A percentile compares a stretch with the other conserved stretches of the same genome.
Conservation (phyloP, 768 basidiomycete species). For the Russula sp. region DNA sequence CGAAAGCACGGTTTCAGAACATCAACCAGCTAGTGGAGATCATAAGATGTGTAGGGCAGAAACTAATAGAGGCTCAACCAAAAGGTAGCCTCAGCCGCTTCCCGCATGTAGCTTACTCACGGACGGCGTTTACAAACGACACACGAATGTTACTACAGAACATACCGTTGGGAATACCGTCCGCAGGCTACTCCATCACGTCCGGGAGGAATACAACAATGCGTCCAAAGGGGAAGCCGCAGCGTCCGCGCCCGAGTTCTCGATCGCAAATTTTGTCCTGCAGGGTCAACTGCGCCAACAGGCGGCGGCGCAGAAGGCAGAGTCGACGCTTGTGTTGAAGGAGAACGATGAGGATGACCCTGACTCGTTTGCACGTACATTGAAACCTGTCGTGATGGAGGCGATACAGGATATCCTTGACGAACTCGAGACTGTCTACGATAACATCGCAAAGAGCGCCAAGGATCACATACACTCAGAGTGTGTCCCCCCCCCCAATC, state of each 20-base stretch:
- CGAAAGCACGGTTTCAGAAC: conserved; percentile 77
- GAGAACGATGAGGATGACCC: conserved; percentile 72
- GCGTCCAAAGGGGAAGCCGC: conserved; percentile 47
- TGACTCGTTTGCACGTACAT: conserved; percentile 63
- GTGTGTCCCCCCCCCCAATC: conserved; percentile 56
- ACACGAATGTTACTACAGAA: conserved; percentile 41
- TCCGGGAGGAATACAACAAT: conserved; percentile 91
- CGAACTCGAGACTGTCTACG: conserved; percentile 92
- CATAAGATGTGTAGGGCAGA: conserved; percentile 71
- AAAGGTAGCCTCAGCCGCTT: conserved; percentile 54
- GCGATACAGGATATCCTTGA: conserved; percentile 95
- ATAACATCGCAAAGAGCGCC: conserved; percentile 89
- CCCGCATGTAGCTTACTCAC: neutral
- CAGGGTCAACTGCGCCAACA: conserved; percentile 62
- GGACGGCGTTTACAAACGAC: conserved; percentile 4
- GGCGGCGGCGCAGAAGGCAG: conserved; percentile 37
- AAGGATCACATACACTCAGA: conserved; percentile 98
- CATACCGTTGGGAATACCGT: conserved; percentile 94
- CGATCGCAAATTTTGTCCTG: conserved; percentile 78
- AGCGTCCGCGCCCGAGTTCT: conserved; percentile 40
- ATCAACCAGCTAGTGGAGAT: conserved; percentile 78
- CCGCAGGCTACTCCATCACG: conserved; percentile 85
- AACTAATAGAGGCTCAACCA: conserved; percentile 84
- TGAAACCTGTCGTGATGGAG: conserved; percentile 94
- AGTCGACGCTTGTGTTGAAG: conserved; percentile 49